phyloP scores from a whole-genome alignment of 495 filamentous ascomycete genomes.

The Rusavskia elegans region DNA sequence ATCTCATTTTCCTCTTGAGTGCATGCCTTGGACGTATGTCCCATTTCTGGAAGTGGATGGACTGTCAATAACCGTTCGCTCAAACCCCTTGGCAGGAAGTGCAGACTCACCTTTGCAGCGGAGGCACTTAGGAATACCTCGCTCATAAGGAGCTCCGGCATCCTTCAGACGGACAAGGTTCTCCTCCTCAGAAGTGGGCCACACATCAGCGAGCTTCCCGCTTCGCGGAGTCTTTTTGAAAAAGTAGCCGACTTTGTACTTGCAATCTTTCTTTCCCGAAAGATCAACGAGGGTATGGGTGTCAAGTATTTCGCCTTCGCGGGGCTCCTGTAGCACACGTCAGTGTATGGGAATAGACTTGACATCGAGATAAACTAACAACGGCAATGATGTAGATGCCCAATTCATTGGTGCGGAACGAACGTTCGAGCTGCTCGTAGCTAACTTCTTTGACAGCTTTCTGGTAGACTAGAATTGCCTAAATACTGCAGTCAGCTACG shows the following conservation, averaged over 20 bases:
- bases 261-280: slow-evolving; percentile 62
- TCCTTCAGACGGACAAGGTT: slow-evolving; percentile 59
- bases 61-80: slow-evolving; percentile 7
- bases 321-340: not conserved
- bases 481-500: not conserved
- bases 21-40: slow-evolving; percentile 55
- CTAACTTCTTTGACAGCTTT: slow-evolving; percentile 53
- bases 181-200: slow-evolving; percentile 49
- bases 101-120: slow-evolving; percentile 44
- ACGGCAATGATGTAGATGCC: slow-evolving; percentile 60
- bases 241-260: slow-evolving; percentile 58
- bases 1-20: slow-evolving; percentile 38
- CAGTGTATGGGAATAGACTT: not conserved
- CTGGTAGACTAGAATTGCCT: slow-evolving; percentile 53
- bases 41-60: slow-evolving; percentile 36
- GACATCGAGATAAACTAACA: slow-evolving; percentile 17
- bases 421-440: slow-evolving; percentile 55
- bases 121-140: slow-evolving; percentile 47
- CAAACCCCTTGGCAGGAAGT: not conserved
- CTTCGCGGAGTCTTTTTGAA: slow-evolving; percentile 49
- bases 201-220: slow-evolving; percentile 38
- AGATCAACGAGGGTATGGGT: slow-evolving; percentile 68
- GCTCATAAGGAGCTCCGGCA: slow-evolving; percentile 53
- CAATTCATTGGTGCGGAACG: slow-evolving; percentile 49
- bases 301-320: slow-evolving; percentile 39